Percentiles rank a stretch among this genome's conserved stretches.
Conservation (phyloP, 2,329 filamentous ascomycete genomes). For the Penicillium sp. region DNA sequence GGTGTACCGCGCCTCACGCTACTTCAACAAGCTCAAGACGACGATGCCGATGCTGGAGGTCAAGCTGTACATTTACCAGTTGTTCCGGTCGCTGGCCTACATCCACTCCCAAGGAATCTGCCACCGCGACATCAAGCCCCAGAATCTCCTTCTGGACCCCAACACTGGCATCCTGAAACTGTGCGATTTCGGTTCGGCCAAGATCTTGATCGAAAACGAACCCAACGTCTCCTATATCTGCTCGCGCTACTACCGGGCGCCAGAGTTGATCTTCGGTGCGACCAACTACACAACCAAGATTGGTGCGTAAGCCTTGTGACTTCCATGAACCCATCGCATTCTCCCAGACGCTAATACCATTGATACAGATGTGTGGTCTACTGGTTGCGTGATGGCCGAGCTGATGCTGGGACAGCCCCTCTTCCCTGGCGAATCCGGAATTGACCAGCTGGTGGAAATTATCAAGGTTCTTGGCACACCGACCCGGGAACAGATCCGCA, state of each 20-base stretch:
- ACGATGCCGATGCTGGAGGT: slow-evolving; percentile 99
- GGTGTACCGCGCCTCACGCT: slow-evolving; percentile 93
- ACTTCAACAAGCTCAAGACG: slow-evolving; percentile 99
- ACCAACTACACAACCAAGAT: slow-evolving; percentile 99
- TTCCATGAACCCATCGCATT: too few relatives aligned
- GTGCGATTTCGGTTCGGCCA: slow-evolving; percentile 97
- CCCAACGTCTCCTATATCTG: slow-evolving; percentile 99
- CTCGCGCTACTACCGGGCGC: slow-evolving; percentile 96
- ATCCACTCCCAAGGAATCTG: slow-evolving; percentile 99
- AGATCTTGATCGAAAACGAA: slow-evolving; percentile 97
- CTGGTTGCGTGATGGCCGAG: slow-evolving; percentile 98
- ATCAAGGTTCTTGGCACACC: slow-evolving; percentile 98
- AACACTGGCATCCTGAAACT: slow-evolving; percentile 89
- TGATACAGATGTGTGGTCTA: slow-evolving; percentile 89
- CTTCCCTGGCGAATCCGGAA: slow-evolving; percentile 97
- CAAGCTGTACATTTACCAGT: slow-evolving; percentile 99
- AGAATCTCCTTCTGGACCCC: slow-evolving; percentile 92
- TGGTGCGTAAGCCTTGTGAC: too few relatives aligned
- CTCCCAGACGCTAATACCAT: too few relatives aligned
- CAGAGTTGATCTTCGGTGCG: slow-evolving; percentile 95
- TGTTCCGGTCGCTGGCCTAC: slow-evolving; percentile 96
- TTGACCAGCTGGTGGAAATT: slow-evolving; percentile 97
- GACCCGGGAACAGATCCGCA: slow-evolving; percentile 95
- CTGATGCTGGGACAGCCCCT: slow-evolving; percentile 97
- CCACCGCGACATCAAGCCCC: slow-evolving; percentile 98